phyloP scores from a whole-genome alignment of 225 moss, liverwort and hornwort species.

The Pseudoscleropodium purum region DNA sequence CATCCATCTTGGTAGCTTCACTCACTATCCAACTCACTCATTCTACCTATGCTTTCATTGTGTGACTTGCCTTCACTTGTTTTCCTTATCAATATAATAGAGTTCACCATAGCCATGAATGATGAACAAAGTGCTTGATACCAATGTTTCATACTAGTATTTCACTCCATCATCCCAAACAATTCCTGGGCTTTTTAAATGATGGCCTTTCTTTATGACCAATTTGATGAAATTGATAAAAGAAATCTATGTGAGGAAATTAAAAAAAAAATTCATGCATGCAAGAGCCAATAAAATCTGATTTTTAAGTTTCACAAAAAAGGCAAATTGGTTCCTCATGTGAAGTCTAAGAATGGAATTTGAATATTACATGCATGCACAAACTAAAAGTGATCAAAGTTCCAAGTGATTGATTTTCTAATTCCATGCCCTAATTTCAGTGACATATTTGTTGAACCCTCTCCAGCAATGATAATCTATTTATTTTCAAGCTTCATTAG shows the following conservation, averaged over 20 bases:
- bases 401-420: no score
- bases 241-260: background rate
- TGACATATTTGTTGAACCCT: background rate
- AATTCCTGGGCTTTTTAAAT: background rate
- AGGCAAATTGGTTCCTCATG: background rate
- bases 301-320: background rate
- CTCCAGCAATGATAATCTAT: background rate
- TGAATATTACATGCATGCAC: background rate
- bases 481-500: background rate
- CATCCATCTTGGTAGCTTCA: background rate
- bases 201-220: background rate
- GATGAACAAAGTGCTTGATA: background rate
- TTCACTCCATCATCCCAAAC: background rate
- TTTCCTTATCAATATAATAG: background rate
- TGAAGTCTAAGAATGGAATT: background rate
- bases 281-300: background rate
- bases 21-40: accelerated
- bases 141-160: background rate
- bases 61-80: background rate
- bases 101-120: background rate
- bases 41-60: accelerated
- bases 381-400: background rate
- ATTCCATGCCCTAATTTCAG: background rate
- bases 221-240: background rate
- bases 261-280: background rate